These are phyloP conservation scores for Alternaria gansuensis DNA, from an alignment of 2,329 filamentous ascomycete genomes.

Conservation along the genomic window DNA sequence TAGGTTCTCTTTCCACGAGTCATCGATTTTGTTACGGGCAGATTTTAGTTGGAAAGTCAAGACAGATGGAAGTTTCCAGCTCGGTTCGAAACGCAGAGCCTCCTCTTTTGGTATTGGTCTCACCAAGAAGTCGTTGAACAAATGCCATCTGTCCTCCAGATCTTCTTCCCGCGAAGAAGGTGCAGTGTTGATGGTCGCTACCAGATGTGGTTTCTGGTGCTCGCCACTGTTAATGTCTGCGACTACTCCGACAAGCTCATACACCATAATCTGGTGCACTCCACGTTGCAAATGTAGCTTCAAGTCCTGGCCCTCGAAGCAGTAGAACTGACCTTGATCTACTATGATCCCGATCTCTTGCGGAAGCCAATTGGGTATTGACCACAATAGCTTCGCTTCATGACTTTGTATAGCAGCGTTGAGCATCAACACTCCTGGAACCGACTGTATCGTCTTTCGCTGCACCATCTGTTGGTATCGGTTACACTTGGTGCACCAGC, in stretches of 20 bases:
- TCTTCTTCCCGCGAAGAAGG: constrained; percentile 70
- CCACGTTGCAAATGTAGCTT: constrained; percentile 80
- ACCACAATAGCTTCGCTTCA: constrained; percentile 84
- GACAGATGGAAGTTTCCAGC: constrained; percentile 92
- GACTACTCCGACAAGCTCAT: constrained; percentile 89
- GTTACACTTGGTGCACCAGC: constrained; percentile 92
- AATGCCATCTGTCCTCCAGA: constrained; percentile 80
- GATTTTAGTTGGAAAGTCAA: constrained; percentile 85
- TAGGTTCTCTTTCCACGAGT: constrained; percentile 83
- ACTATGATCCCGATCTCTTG: constrained; percentile 93
- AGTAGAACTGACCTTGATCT: constrained; percentile 90
- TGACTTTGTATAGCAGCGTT: constrained; percentile 79
- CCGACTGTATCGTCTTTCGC: constrained; percentile 80
- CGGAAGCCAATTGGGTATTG: constrained; percentile 87
- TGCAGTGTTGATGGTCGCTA: constrained; percentile 86
- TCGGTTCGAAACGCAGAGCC: constrained; percentile 85
- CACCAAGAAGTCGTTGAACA: constrained; percentile 98
- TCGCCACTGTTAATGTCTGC: constrained; percentile 88
- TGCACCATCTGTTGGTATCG: constrained; percentile 89
- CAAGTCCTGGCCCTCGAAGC: constrained; percentile 91
- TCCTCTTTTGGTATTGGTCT: constrained; percentile 80
- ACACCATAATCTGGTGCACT: constrained; percentile 83
- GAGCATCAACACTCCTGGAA: constrained; percentile 87
- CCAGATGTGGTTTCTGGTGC: constrained; percentile 87
- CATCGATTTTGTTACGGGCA: constrained; percentile 82